These are phyloP conservation scores for Phytophthora cactorum DNA, from an alignment of 352 stramenopile species.

Conservation along the genomic window DNA sequence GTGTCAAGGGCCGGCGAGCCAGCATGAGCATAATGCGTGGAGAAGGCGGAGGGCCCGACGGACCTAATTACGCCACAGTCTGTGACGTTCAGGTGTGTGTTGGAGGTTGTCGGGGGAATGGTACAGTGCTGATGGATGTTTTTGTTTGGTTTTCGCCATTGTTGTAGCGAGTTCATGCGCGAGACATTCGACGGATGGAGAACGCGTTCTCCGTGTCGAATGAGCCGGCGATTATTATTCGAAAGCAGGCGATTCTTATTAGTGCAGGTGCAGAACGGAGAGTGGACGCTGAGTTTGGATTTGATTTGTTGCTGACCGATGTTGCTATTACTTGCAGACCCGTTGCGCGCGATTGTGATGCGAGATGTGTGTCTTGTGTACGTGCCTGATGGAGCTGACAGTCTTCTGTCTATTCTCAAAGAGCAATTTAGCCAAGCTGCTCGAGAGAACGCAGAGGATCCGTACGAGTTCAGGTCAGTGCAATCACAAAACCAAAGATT, in stretches of 20 bases:
- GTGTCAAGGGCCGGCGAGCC: constrained; percentile 28
- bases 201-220: constrained; percentile 78
- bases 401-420: constrained; percentile 66
- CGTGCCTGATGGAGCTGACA: constrained; percentile 61
- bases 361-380: constrained; percentile 68
- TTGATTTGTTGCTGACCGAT: constrained; percentile 5
- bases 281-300: not conserved
- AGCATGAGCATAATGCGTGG: constrained; percentile 29
- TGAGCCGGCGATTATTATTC: constrained; percentile 76
- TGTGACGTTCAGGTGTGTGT: constrained; percentile 48
- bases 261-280: constrained; percentile 52
- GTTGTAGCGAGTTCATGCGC: constrained; percentile 66
- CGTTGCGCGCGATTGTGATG: constrained; percentile 79
- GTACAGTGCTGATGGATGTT: not conserved
- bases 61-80: constrained; percentile 40
- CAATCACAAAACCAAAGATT: not conserved
- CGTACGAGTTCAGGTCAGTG: constrained; percentile 76
- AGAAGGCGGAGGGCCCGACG: constrained; percentile 22
- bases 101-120: not conserved
- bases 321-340: constrained; percentile 39
- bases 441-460: constrained; percentile 56
- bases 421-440: constrained; percentile 61
- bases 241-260: constrained; percentile 81
- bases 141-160: constrained; percentile 3
- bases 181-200: constrained; percentile 79